These are phyloP conservation scores for Diaporthe nobilis DNA, from an alignment of 2,329 filamentous ascomycete species.

Conservation along the genomic window DNA sequence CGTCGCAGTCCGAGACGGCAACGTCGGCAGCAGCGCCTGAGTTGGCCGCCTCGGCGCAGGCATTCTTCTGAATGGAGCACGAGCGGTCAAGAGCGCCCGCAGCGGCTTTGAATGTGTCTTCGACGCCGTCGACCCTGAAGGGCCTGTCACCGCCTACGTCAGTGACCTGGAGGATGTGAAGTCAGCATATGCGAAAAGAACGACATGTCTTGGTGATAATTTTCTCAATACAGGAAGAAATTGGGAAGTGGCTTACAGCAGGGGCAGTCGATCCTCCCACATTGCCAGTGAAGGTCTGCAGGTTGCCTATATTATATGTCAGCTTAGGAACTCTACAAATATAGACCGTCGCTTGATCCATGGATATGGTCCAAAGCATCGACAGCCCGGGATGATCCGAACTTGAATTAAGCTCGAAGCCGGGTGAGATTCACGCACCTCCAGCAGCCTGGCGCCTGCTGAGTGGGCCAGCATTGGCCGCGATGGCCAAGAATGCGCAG, in stretches of 20 bases:
- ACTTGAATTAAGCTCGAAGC: background rate
- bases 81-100: slow-evolving; percentile 29
- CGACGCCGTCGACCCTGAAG: slow-evolving; percentile 16
- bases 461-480: slow-evolving; percentile 22
- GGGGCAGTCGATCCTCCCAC: slow-evolving; percentile 26
- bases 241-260: slow-evolving; percentile 3
- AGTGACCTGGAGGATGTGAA: background rate
- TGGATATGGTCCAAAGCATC: background rate
- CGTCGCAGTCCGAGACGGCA: slow-evolving; percentile 22
- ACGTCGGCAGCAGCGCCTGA: background rate
- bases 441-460: slow-evolving; percentile 10
- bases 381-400: background rate
- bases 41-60: slow-evolving; percentile 26
- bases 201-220: background rate
- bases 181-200: background rate
- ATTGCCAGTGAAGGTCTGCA: slow-evolving; percentile 34
- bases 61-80: slow-evolving; percentile 33
- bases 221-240: background rate
- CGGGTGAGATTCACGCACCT: background rate
- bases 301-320: slow-evolving; percentile 6
- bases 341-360: background rate
- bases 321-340: background rate
- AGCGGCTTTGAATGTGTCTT: slow-evolving; percentile 16
- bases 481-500: slow-evolving; percentile 11
- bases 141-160: slow-evolving; percentile 18